Evolutionary conservation across 2,329 filamentous ascomycete species (phyloP).

Genomic region (Diaporthe ampelina): DNA sequence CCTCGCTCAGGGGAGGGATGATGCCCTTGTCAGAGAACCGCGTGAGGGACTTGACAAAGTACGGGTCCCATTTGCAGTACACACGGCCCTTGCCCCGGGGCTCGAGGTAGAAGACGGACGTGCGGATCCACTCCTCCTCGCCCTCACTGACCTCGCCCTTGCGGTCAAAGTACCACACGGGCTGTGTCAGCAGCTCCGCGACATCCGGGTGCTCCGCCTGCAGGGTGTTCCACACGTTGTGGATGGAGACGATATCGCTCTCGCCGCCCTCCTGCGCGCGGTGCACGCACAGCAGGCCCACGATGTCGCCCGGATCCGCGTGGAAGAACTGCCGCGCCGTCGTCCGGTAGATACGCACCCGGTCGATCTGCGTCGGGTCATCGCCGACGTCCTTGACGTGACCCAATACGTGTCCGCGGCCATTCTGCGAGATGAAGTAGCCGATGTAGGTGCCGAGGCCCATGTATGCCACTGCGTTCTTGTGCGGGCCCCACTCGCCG

Average conservation of each 20-base stretch:
- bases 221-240: constrained; percentile 86
- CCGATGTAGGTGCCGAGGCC: constrained; percentile 87
- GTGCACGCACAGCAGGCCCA: constrained; percentile 85
- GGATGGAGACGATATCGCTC: constrained; percentile 83
- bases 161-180: constrained; percentile 92
- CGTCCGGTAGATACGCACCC: constrained; percentile 91
- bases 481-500: constrained; percentile 79
- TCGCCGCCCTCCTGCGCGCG: constrained; percentile 86
- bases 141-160: constrained; percentile 86
- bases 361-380: constrained; percentile 84
- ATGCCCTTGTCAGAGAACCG: constrained; percentile 77
- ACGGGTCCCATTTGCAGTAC: constrained; percentile 91
- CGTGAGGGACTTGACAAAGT: constrained; percentile 82
- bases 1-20: constrained; percentile 77
- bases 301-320: constrained; percentile 85
- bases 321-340: constrained; percentile 90
- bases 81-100: constrained; percentile 74
- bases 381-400: constrained; percentile 92
- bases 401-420: constrained; percentile 85
- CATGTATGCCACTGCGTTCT: constrained; percentile 92
- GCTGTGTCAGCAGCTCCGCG: constrained; percentile 79
- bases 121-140: constrained; percentile 80
- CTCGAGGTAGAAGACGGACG: constrained; percentile 83
- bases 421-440: constrained; percentile 91
- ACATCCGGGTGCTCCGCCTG: constrained; percentile 83